phyloP scores from a whole-genome alignment of 805 yeast genomes.

The Cyberlindnera saturnus region DNA sequence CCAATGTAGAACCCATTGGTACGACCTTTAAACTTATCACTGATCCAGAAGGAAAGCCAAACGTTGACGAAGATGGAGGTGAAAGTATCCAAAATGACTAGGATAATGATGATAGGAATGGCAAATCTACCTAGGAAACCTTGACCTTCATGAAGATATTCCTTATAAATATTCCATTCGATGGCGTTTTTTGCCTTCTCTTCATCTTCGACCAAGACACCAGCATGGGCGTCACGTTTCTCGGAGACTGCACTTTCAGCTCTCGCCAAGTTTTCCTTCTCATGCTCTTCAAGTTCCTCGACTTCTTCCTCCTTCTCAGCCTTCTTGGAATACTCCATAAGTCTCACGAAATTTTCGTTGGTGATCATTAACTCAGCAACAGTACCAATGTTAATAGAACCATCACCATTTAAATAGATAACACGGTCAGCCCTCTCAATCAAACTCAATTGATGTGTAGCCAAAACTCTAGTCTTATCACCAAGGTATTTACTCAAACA shows the following conservation, averaged over 20 bases:
- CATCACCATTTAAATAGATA: slow-evolving; percentile 57
- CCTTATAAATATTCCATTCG: slow-evolving; percentile 39
- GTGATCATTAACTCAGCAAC: slow-evolving; percentile 38
- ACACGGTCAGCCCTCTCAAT: slow-evolving; percentile 58
- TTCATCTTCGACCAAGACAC: slow-evolving; percentile 43
- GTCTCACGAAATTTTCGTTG: slow-evolving; percentile 38
- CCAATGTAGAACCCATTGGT: slow-evolving; percentile 65
- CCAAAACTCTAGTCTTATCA: slow-evolving; percentile 56
- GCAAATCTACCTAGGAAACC: slow-evolving; percentile 34
- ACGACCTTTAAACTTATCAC: slow-evolving; percentile 40
- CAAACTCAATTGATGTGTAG: slow-evolving; percentile 71
- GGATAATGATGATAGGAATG: slow-evolving; percentile 24
- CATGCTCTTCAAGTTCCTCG: slow-evolving; percentile 17
- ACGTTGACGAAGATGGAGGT: slow-evolving; percentile 56
- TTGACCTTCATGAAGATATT: slow-evolving; percentile 50
- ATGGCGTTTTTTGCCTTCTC: slow-evolving; percentile 55
- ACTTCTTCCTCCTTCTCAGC: slow-evolving; percentile 24
- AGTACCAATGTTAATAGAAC: slow-evolving; percentile 52
- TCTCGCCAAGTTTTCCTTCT: slow-evolving; percentile 2
- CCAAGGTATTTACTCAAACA: slow-evolving; percentile 51
- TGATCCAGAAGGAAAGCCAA: slow-evolving; percentile 84
- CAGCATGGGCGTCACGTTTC: slow-evolving; percentile 18
- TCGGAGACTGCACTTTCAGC: slow-evolving; percentile 11
- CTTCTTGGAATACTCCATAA: slow-evolving; percentile 38
- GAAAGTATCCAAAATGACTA: slow-evolving; percentile 37